Conservation (phyloP, 768 basidiomycete species). For the Peribolospora baueri region DNA sequence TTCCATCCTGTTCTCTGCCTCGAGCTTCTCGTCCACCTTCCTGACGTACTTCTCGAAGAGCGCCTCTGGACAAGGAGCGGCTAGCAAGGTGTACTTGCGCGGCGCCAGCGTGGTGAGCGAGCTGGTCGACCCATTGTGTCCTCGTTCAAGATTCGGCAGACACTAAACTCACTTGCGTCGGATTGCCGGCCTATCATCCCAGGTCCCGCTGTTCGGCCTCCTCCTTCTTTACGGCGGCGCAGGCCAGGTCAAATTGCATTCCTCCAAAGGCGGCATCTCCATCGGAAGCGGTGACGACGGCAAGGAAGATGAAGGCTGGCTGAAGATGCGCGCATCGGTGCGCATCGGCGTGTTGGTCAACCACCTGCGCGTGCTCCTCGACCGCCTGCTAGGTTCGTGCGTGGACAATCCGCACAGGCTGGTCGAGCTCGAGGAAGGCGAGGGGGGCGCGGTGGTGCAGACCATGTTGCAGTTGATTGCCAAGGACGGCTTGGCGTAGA, state of each 20-base stretch:
- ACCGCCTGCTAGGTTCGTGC: not conserved
- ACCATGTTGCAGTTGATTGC: slow-evolving; percentile 24
- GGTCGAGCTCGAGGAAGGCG: slow-evolving; percentile 24
- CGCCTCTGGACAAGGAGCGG: slow-evolving; percentile 21
- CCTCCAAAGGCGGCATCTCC: slow-evolving; percentile 45
- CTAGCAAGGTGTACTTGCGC: slow-evolving; percentile 58
- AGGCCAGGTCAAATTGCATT: slow-evolving; percentile 50
- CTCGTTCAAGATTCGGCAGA: not conserved
- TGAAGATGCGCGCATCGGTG: slow-evolving; percentile 19
- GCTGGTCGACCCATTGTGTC: not conserved
- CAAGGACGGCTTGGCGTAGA: slow-evolving; percentile 15
- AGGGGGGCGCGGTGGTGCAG: slow-evolving; percentile 30
- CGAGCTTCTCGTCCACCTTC: slow-evolving; percentile 53
- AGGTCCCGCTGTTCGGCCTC: slow-evolving; percentile 73
- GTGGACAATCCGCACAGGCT: not conserved
- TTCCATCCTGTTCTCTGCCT: slow-evolving; percentile 49
- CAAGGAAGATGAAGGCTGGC: slow-evolving; percentile 2
- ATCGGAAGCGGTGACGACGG: not conserved
- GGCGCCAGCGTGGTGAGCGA: slow-evolving; percentile 60
- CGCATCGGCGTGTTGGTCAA: slow-evolving; percentile 42
- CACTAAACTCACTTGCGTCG: not conserved
- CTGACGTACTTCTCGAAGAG: slow-evolving; percentile 63
- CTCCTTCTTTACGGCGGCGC: slow-evolving; percentile 39
- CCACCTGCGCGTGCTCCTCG: not conserved
- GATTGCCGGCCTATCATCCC: not conserved